These are phyloP conservation scores for Massarina eburnea DNA, from an alignment of 2,329 filamentous ascomycete genomes.

Conservation along the genomic window DNA sequence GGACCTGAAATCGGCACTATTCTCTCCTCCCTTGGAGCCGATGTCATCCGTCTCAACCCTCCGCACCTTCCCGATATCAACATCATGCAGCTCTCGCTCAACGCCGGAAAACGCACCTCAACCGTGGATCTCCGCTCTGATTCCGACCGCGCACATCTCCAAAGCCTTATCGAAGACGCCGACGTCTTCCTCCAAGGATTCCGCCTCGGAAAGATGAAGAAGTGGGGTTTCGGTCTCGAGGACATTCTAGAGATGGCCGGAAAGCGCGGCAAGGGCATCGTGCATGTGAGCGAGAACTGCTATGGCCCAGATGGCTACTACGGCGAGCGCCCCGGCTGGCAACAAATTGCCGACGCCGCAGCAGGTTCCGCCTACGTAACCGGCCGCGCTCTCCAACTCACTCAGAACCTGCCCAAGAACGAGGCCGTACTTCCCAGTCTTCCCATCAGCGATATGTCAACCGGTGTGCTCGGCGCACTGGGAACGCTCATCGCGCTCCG, in stretches of 20 bases:
- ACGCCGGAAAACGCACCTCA: conserved; percentile 48
- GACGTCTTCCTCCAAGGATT: conserved; percentile 58
- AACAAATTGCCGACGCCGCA: conserved; percentile 50
- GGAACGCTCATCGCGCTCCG: conserved; percentile 27
- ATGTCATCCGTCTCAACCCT: conserved; percentile 47
- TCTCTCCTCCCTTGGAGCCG: conserved; percentile 45
- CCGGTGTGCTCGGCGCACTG: conserved; percentile 27
- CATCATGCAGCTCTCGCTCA: conserved; percentile 41
- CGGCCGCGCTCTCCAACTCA: conserved; percentile 33
- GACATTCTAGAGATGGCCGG: conserved; percentile 46
- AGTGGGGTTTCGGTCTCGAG: conserved; percentile 46
- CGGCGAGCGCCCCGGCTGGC: conserved; percentile 52
- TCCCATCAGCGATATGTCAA: conserved; percentile 33
- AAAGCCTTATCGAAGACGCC: conserved; percentile 46
- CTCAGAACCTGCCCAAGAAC: conserved; percentile 24
- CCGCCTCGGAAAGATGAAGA: conserved; percentile 48
- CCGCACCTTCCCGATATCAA: conserved; percentile 39
- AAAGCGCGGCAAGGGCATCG: conserved; percentile 47
- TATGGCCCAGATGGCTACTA: conserved; percentile 54
- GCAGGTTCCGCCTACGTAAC: conserved; percentile 43
- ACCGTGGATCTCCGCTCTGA: conserved; percentile 48
- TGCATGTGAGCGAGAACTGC: conserved; percentile 55
- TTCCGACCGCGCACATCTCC: conserved; percentile 32
- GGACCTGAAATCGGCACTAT: conserved; percentile 42
- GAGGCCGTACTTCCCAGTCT: conserved; percentile 27